Percentiles rank a stretch among this genome's conserved stretches.
Conservation (phyloP, 2,329 filamentous ascomycete species). For the Cordyceps pruinosa region DNA sequence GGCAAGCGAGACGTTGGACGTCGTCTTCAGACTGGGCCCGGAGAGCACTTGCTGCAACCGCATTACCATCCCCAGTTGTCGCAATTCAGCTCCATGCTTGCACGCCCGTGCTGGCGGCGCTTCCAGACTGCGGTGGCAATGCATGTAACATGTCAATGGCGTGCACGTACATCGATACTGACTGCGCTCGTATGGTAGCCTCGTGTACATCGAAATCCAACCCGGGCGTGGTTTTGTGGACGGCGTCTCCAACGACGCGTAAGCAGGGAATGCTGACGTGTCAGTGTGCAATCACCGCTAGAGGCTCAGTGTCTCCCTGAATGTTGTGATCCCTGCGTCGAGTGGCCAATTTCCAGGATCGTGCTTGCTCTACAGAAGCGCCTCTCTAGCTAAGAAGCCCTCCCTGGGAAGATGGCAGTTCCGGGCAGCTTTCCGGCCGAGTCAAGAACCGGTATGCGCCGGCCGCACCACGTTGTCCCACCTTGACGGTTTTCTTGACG, state of each 20-base stretch:
- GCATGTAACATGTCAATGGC: neutral
- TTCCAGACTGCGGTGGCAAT: neutral
- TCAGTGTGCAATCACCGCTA: neutral
- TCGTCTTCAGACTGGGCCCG: neutral
- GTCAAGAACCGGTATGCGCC: neutral
- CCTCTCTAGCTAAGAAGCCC: neutral
- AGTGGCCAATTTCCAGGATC: too few relatives aligned
- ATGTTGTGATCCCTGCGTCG: too few relatives aligned
- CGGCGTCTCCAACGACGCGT: neutral
- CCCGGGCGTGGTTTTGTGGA: neutral
- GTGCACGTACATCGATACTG: neutral
- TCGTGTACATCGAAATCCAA: neutral
- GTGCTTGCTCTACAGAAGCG: too few relatives aligned
- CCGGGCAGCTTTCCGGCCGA: neutral
- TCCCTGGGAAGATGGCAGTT: neutral
- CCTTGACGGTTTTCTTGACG: neutral
- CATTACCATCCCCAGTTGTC: neutral
- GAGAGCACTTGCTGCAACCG: neutral
- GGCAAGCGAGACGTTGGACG: neutral
- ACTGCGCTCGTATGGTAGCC: neutral
- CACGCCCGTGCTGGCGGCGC: neutral
- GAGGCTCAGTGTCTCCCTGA: neutral
- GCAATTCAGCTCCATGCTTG: neutral
- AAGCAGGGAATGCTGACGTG: neutral
- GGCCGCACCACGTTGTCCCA: neutral